A percentile compares a stretch with the other conserved stretches of the same genome.
phyloP scores from a whole-genome alignment of 2,329 filamentous ascomycete genomes.

The Penicillium sp. region DNA sequence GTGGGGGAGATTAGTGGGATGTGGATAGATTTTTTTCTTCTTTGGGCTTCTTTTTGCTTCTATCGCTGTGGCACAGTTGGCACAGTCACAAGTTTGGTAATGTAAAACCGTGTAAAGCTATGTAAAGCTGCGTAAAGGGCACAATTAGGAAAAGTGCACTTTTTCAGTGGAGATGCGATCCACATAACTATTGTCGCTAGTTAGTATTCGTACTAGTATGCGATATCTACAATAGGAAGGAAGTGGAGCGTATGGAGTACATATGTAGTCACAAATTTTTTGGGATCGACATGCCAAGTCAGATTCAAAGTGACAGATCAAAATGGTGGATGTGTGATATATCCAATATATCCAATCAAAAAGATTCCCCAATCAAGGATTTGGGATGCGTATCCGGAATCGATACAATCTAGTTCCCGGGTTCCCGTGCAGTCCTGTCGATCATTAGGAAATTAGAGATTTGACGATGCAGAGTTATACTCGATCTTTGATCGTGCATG shows the following conservation, averaged over 20 bases:
- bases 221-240: too few relatives aligned
- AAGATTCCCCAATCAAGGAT: neutral
- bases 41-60: neutral
- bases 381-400: neutral
- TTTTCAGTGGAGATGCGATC: neutral
- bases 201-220: neutral
- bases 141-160: neutral
- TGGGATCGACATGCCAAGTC: neutral
- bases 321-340: neutral
- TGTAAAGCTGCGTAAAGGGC: too few relatives aligned
- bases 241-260: too few relatives aligned
- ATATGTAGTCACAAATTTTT: too few relatives aligned
- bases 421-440: constrained; percentile 5
- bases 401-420: constrained; percentile 12
- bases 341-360: neutral
- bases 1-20: neutral
- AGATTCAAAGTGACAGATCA: neutral
- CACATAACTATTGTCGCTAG: neutral
- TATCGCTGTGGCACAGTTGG: neutral
- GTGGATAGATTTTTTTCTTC: neutral
- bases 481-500: neutral
- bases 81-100: neutral
- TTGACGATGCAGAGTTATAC: neutral
- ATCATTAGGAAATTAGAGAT: neutral
- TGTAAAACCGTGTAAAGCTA: neutral